phyloP scores from a whole-genome alignment of 1,284 basidiomycete species.

The Pseudozyma thailandica region DNA sequence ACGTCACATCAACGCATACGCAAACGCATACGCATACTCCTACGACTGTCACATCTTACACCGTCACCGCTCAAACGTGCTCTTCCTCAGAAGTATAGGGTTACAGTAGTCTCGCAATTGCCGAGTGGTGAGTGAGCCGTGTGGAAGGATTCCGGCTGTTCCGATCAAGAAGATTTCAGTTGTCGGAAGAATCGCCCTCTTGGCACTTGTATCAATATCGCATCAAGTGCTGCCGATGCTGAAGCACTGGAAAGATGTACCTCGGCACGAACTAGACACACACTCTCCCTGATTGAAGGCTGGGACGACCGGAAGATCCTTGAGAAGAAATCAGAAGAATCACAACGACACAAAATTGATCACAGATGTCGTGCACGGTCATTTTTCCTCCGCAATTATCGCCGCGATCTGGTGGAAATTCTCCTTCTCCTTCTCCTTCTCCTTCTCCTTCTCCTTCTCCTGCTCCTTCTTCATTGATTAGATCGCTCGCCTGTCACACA shows the following conservation, averaged over 20 bases:
- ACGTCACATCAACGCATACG: not conserved
- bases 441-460: not conserved
- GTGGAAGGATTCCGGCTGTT: conserved; percentile 5
- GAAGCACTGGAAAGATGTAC: conserved; percentile 9
- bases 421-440: not conserved
- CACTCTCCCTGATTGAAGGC: not conserved
- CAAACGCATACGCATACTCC: not conserved
- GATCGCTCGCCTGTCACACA: no score
- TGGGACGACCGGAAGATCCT: conserved; percentile 43
- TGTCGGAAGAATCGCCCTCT: not conserved
- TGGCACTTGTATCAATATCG: no score
- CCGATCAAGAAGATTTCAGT: not conserved
- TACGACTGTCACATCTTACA: no score
- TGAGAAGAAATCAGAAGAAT: conserved; percentile 28
- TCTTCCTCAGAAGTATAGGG: no score
- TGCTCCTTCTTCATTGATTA: no score
- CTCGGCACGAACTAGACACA: conserved; percentile 4
- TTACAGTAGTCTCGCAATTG: no score
- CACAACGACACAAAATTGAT: no score
- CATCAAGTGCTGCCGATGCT: not conserved
- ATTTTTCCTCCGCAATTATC: not conserved
- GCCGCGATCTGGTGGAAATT: conserved; percentile 7
- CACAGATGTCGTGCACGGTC: conserved; percentile 4
- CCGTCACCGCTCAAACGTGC: no score
- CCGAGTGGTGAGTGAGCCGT: no score